Evolutionary conservation across 768 basidiomycete genomes (phyloP).

Genomic region (Pilatotrama ljubarskyi): DNA sequence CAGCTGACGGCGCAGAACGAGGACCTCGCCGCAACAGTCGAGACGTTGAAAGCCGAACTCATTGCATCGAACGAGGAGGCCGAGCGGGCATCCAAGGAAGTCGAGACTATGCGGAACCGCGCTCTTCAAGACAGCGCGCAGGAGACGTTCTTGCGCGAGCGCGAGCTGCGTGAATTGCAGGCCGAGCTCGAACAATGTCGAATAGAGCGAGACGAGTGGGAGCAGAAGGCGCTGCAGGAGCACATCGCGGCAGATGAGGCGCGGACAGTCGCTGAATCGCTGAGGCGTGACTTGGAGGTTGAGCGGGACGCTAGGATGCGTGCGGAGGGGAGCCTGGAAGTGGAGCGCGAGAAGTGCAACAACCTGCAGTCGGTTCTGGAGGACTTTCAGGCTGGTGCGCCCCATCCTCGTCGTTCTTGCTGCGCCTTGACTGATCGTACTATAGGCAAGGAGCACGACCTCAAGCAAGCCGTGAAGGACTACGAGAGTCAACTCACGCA

Average conservation of each 20-base stretch:
- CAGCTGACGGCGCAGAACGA: slow-evolving; percentile 78
- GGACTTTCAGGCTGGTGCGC: slow-evolving; percentile 87
- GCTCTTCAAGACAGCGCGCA: slow-evolving; percentile 68
- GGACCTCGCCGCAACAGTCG: slow-evolving; percentile 66
- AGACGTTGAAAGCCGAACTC: slow-evolving; percentile 81
- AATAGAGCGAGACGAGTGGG: slow-evolving; percentile 80
- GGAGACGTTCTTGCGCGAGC: slow-evolving; percentile 69
- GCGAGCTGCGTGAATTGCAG: slow-evolving; percentile 78
- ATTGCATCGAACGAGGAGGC: slow-evolving; percentile 73
- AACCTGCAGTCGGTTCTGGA: slow-evolving; percentile 93
- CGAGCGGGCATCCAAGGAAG: slow-evolving; percentile 65
- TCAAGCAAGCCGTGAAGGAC: slow-evolving; percentile 81
- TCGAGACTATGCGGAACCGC: slow-evolving; percentile 64
- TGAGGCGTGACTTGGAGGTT: slow-evolving; percentile 66
- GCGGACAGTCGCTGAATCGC: slow-evolving; percentile 52
- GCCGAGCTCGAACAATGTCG: slow-evolving; percentile 86
- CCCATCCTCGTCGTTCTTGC: not conserved
- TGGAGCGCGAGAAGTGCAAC: slow-evolving; percentile 68
- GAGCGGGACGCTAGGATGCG: slow-evolving; percentile 60
- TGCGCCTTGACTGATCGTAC: slow-evolving; percentile 16
- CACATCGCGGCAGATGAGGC: slow-evolving; percentile 71
- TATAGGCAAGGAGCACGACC: slow-evolving; percentile 86
- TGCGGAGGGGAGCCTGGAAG: slow-evolving; percentile 57
- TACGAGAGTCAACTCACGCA: slow-evolving; percentile 73
- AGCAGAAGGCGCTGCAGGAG: slow-evolving; percentile 60